Evolutionary conservation across 169 alveolate species (phyloP), one percentile per base, ranked within the genome.

Genomic region (Neospora caninum): DNA sequence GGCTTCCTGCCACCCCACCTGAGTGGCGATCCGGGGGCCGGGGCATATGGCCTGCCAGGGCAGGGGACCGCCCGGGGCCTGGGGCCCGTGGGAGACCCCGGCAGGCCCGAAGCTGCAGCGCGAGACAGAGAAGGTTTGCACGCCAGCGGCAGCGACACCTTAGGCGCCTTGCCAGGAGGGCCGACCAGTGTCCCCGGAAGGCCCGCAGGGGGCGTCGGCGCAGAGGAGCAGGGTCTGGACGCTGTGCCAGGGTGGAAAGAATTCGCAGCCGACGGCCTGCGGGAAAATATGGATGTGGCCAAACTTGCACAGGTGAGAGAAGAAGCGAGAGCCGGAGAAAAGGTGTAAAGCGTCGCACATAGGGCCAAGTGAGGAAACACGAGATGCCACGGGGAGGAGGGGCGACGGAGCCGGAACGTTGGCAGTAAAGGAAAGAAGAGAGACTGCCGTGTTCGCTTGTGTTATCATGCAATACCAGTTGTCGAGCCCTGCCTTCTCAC

Each of bases 181-280:
- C 43, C 89, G 34, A 18, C 27, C 39, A 10, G 38, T 36, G 67
- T 39, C 69, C 41, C 31, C 9, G 34, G 27, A 13, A 10, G 45
- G 58, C 73, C 73, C 73, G 27, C n/a, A 78, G 86, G 45, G 9
- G 45, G 45, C 22, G 86, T 13, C 38, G 82, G 82, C 18, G 82
- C 82, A 69, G 82, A 43, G 88, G 73, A 91, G 73, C 94, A 91
- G 88, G 67, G 41, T 29, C 70, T 58, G 22, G 86, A 45, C 67
- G 53, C 82, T n/a, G 58, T 73, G 84, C 94, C 94, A 6, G 94
- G 94, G 10, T 92, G 94, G 94, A 67, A 82, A 20, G 94, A 92
- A 31, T 92, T 92, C 39, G 91, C 80, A 9, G 92, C 53, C 31
- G 94, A 92, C 49, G 94, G 91, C 73, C 53, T 54, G 67, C 10